Evolutionary conservation across 371 early-diverging fungal genomes (phyloP), one percentile per base, ranked within the genome.

Genomic region (Mucor irregularis): DNA sequence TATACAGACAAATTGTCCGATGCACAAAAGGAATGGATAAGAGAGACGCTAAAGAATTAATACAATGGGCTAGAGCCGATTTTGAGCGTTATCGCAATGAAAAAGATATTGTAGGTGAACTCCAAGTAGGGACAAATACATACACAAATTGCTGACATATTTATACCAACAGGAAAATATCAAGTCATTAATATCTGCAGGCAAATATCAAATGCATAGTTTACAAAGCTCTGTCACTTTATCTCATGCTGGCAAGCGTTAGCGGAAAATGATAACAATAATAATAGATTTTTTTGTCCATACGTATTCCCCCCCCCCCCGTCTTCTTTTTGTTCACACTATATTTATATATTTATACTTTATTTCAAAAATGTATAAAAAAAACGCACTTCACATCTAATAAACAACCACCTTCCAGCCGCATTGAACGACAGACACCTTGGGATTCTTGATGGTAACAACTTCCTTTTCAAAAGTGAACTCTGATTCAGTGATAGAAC

Each of bases 381-480:
- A n/a, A 39, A 30, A 42, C 25, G 6, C 19, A 17, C 17, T 47
- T 42, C 28, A 25, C 44, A 14, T 53, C 61, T 65, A 71, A 30
- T 62, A 59, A 29, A 86, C 66, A 8, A 53, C 40, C 46, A 90
- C 65, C 24, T 63, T 66, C 88, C 90, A 92, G 55, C 83, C 85
- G 38, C 61, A 66, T 52, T 78, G 63, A 33, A 77, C 73, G 29
- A 90, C 66, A 17, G 68, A 57, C 16, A 87, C 82, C 39, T 82
- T 79, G 4, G 91, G 91, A 53, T 89, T 84, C 66, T 89, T 90
- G 50, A 90, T 74, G 6, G 76, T 66, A 46, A 81, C 62, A 11
- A 73, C 73, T 25, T 64, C 39, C 19, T 58, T 61, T 16, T 64
- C 58, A 28, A 64, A 60, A 7, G 49, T 61, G 39, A 69, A 69